phyloP scores from a whole-genome alignment of 1,139 yeast species.

The Protomyces gravidus region DNA sequence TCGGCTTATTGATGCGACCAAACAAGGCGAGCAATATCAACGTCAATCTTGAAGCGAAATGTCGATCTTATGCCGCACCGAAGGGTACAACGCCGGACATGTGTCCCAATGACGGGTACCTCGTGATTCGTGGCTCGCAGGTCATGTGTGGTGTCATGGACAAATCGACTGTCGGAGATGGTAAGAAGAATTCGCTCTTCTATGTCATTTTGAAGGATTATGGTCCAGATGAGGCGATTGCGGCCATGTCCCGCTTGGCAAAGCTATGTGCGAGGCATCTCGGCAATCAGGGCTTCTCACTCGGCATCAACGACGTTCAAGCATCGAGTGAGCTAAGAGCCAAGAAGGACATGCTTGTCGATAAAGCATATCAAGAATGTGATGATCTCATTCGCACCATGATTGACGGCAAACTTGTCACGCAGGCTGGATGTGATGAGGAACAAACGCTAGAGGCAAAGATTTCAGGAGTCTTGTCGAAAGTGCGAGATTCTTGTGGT shows the following conservation, averaged over 20 bases:
- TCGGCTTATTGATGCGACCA: slow-evolving; percentile 80
- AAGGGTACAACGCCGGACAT: slow-evolving; percentile 73
- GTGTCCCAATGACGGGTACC: slow-evolving; percentile 97
- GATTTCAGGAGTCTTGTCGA: slow-evolving; percentile 90
- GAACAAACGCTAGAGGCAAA: slow-evolving; percentile 97
- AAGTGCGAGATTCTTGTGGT: slow-evolving; percentile 98
- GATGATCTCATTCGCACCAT: slow-evolving; percentile 80
- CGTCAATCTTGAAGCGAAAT: slow-evolving; percentile 89
- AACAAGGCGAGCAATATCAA: slow-evolving; percentile 69
- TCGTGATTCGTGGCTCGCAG: slow-evolving; percentile 82
- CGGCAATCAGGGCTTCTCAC: slow-evolving; percentile 94
- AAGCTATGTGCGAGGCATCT: slow-evolving; percentile 90
- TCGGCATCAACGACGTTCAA: slow-evolving; percentile 96
- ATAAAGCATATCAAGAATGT: slow-evolving; percentile 84
- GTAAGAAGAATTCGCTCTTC: slow-evolving; percentile 94
- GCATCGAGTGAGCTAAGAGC: slow-evolving; percentile 75
- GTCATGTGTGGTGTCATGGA: slow-evolving; percentile 95
- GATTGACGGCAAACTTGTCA: slow-evolving; percentile 83
- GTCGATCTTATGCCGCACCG: slow-evolving; percentile 78
- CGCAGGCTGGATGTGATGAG: slow-evolving; percentile 98
- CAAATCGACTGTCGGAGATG: slow-evolving; percentile 93
- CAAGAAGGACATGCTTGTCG: slow-evolving; percentile 85
- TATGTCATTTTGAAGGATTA: slow-evolving; percentile 91
- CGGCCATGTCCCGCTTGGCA: slow-evolving; percentile 98
- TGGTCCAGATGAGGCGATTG: slow-evolving; percentile 93